Evolutionary conservation across 345 rosid species (phyloP).

Genomic region (Euphorbia pulcherrima): DNA sequence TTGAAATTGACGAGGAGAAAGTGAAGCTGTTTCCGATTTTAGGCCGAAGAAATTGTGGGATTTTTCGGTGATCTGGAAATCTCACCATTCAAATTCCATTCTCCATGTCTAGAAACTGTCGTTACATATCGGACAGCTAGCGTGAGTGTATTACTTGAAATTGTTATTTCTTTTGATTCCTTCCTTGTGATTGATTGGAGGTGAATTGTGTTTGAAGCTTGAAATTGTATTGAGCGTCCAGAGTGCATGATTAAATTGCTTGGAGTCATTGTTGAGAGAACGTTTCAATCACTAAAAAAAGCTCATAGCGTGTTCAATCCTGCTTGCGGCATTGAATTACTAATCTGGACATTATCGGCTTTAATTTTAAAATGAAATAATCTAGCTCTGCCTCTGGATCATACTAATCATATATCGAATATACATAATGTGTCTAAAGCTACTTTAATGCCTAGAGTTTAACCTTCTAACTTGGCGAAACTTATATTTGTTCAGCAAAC

Average conservation of each 20-base stretch:
- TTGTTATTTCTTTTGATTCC: background rate
- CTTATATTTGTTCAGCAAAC: constrained; percentile 35
- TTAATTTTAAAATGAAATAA: background rate
- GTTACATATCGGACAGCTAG: constrained; percentile 25
- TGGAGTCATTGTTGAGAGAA: background rate
- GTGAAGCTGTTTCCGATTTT: constrained; percentile 39
- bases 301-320: background rate
- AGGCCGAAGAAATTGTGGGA: constrained; percentile 44
- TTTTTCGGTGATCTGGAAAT: constrained; percentile 35
- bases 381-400: background rate
- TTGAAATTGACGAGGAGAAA: no score
- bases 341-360: background rate
- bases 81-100: constrained; percentile 31
- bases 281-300: background rate
- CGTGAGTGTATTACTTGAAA: constrained; percentile 28
- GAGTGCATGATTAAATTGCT: background rate
- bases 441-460: background rate
- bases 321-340: background rate
- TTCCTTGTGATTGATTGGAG: background rate
- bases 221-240: background rate
- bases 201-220: no score
- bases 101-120: no score
- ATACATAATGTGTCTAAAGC: background rate
- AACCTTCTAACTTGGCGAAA: background rate
- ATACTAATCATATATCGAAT: no score